Percentiles rank a stretch among this genome's conserved stretches.
These are phyloP conservation scores for Pyricularia pennisetigena DNA, from an alignment of 2,329 filamentous ascomycete genomes.

Conservation along the genomic window DNA sequence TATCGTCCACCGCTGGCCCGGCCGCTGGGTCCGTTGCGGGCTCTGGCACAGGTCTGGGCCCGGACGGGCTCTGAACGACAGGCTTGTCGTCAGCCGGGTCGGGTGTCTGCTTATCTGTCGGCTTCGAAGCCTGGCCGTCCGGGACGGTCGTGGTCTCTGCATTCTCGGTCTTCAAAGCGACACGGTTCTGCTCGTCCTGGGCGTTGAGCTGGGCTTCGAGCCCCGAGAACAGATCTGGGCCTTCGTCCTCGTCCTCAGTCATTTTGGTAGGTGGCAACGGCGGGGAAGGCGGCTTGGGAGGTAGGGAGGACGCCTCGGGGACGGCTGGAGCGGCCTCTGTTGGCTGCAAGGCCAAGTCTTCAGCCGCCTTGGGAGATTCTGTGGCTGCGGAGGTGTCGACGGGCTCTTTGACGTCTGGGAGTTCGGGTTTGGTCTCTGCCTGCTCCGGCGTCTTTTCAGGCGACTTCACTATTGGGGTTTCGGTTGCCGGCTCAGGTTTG, in stretches of 20 bases:
- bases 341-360: neutral
- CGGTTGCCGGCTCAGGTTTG: neutral
- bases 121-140: neutral
- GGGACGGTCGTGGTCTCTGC: neutral
- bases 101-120: neutral
- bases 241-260: neutral
- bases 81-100: neutral
- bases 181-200: conserved; percentile 2
- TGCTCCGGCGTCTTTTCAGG: conserved; percentile 1
- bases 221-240: conserved; percentile 2
- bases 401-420: neutral
- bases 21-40: neutral
- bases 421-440: neutral
- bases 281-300: neutral
- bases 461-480: neutral
- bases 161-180: neutral
- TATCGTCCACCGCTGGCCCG: neutral
- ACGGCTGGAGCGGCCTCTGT: neutral
- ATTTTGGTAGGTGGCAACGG: neutral
- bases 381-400: neutral
- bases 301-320: neutral
- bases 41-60: neutral
- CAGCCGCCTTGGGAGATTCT: neutral
- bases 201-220: conserved; percentile 4
- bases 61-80: neutral